Base-by-base conservation (phyloP, 2,329 filamentous ascomycete species). In the Fusarium humuli region DNA sequence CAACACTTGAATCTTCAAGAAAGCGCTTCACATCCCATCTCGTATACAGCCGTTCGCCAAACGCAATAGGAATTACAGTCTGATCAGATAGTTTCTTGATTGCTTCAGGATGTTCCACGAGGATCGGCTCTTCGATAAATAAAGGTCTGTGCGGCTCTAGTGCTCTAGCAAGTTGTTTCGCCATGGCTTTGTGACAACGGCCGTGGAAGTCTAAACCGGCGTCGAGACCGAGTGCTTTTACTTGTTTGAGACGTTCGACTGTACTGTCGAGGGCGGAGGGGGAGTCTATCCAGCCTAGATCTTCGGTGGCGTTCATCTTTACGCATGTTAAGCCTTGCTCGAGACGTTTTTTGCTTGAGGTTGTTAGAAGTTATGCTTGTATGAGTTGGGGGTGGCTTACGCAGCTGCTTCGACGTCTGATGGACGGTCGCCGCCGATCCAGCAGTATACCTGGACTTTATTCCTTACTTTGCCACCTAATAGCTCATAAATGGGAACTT, bases 231-330 rank as follows among this genome's bases (percentile, higher is more conserved):
- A 93, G 79, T 0, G 84, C 83, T 76, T 91, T 93, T 12, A 94
- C 92, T 0, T 86, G 83, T 70, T 90, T 89, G 14, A 94, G 81
- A 3, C 92, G 85, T 61, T 92, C 87, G 4, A 94, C 88, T 46
- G 87, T 89, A 7, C 85, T 82, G 46, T 91, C 84, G 0, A 94
- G 83, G 0, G 84, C 84, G 0, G 84, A 82, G 0, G 92, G 92
- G 2, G 90, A 91, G 78, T 94, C 92, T 0, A 94, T 83, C 91
- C 91, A 94, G 69, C 88, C 90, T 2, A 94, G 79, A 67, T 94
- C 92, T 74, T 91, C 90, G 0, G 92, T 94, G 8, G 86, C 92
- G 76, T 94, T 94, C 92, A 94, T 94, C 77, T 94, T 94, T 57
- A 94, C 86, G 6, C 86, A 84, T 4, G 82, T 88, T 75, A 92